phyloP scores from a whole-genome alignment of 768 basidiomycete species.

The Termitomyces sp. region DNA sequence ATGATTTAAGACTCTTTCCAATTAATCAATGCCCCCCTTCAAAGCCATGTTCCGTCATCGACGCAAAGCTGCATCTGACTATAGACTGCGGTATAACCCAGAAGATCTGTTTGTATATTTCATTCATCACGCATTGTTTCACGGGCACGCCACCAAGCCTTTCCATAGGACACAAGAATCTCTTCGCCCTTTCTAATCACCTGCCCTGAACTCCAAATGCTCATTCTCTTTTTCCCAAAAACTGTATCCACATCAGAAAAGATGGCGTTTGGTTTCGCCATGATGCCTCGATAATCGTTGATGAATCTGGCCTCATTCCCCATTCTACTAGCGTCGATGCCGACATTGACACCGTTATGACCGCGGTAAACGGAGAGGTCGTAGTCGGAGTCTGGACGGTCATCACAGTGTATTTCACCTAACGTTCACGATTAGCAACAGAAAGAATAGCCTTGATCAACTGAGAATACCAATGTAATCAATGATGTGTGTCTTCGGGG shows the following conservation, averaged over 20 bases:
- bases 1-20: not conserved
- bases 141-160: slow-evolving; percentile 72
- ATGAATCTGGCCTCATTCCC: slow-evolving; percentile 89
- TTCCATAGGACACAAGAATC: slow-evolving; percentile 85
- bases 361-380: slow-evolving; percentile 76
- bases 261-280: slow-evolving; percentile 58
- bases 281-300: slow-evolving; percentile 87
- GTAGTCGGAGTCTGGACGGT: slow-evolving; percentile 72
- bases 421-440: slow-evolving; percentile 7
- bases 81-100: not conserved
- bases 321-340: slow-evolving; percentile 66
- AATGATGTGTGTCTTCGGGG: slow-evolving; percentile 58
- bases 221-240: slow-evolving; percentile 67
- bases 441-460: not conserved
- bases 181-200: slow-evolving; percentile 76
- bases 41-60: not conserved
- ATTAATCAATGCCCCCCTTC: not conserved
- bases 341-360: slow-evolving; percentile 54
- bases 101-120: not conserved
- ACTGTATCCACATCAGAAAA: slow-evolving; percentile 53
- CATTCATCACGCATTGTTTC: not conserved
- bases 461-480: slow-evolving; percentile 55
- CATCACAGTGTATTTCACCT: slow-evolving; percentile 82
- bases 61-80: not conserved
- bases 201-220: slow-evolving; percentile 59